These are phyloP conservation scores for Barnettozyma populi DNA, from an alignment of 805 yeast species.

Conservation along the genomic window DNA sequence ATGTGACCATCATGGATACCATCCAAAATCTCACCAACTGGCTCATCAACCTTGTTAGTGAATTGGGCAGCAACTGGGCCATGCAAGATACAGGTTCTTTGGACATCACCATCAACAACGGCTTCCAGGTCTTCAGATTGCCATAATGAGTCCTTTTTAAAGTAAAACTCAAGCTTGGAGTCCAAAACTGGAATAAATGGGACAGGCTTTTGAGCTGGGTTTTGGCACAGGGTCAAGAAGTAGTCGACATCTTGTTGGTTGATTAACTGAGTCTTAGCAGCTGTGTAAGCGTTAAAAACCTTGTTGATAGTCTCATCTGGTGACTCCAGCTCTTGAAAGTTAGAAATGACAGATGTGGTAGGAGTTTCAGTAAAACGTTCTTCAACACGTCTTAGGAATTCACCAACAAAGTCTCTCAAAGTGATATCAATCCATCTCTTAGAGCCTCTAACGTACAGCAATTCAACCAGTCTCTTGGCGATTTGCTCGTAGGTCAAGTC, in stretches of 20 bases:
- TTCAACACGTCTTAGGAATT: constrained; percentile 88
- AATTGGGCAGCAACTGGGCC: constrained; percentile 98
- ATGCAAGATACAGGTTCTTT: constrained; percentile 97
- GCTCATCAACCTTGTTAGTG: constrained; percentile 84
- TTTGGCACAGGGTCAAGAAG: constrained; percentile 77
- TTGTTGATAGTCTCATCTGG: constrained; percentile 59
- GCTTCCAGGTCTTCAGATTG: constrained; percentile 97
- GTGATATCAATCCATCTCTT: constrained; percentile 83
- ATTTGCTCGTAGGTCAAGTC: constrained; percentile 96
- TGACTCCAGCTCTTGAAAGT: constrained; percentile 56
- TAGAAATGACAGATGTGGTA: constrained; percentile 68
- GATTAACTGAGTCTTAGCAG: constrained; percentile 73
- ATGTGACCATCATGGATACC: constrained; percentile 89
- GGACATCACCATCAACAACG: constrained; percentile 92
- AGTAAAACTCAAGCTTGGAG: constrained; percentile 89
- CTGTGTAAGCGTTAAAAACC: constrained; percentile 66
- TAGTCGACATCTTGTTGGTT: constrained; percentile 94
- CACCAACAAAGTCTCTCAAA: constrained; percentile 82
- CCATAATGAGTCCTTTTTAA: constrained; percentile 99
- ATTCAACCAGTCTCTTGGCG: constrained; percentile 78
- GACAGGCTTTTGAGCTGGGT: constrained; percentile 91
- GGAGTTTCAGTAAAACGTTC: constrained; percentile 76
- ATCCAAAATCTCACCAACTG: constrained; percentile 86
- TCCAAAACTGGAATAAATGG: constrained; percentile 96
- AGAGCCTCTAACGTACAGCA: constrained; percentile 77